These are phyloP conservation scores for Suillus fuscotomentosus DNA, from an alignment of 768 basidiomycete genomes.

Conservation along the genomic window DNA sequence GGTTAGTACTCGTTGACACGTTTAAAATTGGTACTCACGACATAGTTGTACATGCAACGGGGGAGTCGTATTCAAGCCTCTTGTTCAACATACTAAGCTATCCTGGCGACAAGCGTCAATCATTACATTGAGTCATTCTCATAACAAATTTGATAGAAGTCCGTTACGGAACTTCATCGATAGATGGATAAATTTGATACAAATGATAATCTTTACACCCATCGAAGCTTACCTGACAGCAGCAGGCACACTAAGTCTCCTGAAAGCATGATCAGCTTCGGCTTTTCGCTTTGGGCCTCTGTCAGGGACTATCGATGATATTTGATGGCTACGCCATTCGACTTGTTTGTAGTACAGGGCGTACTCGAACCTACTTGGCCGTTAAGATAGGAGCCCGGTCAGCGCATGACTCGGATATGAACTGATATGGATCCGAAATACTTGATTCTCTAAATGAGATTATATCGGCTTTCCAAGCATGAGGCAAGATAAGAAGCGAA, in stretches of 20 bases:
- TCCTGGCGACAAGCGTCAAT: background rate
- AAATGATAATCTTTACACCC: background rate
- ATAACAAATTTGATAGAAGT: background rate
- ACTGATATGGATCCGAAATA: background rate
- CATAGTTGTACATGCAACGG: background rate
- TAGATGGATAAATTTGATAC: background rate
- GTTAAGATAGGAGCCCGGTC: background rate
- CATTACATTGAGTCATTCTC: background rate
- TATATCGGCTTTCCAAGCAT: background rate
- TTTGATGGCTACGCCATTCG: background rate
- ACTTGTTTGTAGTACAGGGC: background rate
- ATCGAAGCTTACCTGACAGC: background rate
- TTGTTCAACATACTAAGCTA: background rate
- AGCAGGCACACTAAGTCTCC: background rate
- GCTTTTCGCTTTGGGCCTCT: too few species aligned
- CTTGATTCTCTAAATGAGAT: background rate
- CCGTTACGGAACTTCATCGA: background rate
- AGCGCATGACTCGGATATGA: background rate
- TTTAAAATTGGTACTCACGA: background rate
- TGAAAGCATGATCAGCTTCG: too few species aligned
- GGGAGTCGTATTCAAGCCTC: background rate
- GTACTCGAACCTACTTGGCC: background rate
- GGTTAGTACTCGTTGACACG: background rate
- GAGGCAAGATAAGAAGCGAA: constrained; percentile 1
- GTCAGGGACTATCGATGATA: background rate